phyloP scores from a whole-genome alignment of 176 grass and related monocot species.

The Ensete glaucum region DNA sequence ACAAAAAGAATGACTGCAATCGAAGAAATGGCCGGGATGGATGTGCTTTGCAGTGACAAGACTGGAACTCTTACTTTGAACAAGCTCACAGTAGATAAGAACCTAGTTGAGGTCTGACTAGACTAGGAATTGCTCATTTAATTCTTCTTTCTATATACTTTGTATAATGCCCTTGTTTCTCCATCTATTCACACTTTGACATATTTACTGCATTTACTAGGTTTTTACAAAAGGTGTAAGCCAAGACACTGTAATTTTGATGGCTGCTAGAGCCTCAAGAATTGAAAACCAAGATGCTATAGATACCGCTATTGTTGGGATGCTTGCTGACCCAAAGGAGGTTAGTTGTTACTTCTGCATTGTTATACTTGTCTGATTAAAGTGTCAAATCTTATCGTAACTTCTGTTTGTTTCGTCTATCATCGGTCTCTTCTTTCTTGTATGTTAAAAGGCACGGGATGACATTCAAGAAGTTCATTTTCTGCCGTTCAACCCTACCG shows the following conservation, averaged over 20 bases:
- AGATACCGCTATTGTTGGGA: conserved; percentile 82
- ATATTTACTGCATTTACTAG: conserved; percentile 30
- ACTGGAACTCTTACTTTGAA: conserved; percentile 77
- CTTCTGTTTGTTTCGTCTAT: neutral
- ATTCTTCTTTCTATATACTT: neutral
- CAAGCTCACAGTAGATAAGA: conserved; percentile 73
- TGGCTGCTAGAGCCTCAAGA: conserved; percentile 82
- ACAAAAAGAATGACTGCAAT: conserved; percentile 92
- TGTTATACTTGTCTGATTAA: neutral
- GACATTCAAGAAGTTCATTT: conserved; percentile 82
- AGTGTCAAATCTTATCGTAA: neutral
- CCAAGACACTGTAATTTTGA: conserved; percentile 63
- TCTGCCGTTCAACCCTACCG: conserved; percentile 88
- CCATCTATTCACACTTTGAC: neutral
- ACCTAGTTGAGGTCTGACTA: conserved; percentile 49
- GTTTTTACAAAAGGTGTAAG: conserved; percentile 67
- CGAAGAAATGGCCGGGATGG: conserved; percentile 92
- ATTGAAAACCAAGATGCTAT: conserved; percentile 95
- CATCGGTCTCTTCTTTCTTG: conserved; percentile 12
- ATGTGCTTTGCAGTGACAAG: conserved; percentile 84
- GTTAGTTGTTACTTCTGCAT: conserved; percentile 24
- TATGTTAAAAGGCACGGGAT: conserved; percentile 55
- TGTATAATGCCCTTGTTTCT: neutral
- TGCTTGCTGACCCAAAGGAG: conserved; percentile 93
- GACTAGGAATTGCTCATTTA: conserved; percentile 21